Base-by-base conservation (phyloP, 2,329 filamentous ascomycete genomes). In the Lasiodiplodia sp. region DNA sequence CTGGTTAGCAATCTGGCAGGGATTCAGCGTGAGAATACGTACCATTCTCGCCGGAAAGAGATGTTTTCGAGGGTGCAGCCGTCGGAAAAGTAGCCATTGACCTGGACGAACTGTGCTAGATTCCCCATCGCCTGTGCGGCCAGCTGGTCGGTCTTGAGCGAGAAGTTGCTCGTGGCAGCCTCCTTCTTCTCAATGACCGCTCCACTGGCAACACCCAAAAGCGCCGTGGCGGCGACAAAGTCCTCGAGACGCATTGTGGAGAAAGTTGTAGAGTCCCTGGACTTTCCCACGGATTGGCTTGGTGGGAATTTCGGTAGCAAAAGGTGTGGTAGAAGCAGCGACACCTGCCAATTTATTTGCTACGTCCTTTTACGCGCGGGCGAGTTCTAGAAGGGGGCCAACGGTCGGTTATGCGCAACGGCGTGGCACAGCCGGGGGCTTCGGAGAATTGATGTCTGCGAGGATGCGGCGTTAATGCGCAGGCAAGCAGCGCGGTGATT, bases 41-140 rank as follows among this genome's bases (percentile, higher is more conserved):
- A 82, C 83, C 83, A 85, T 75, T 85, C 83, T 70, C 75, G 75
- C 58, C 83, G 76, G 4, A 83, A 73, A 3, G 75, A 73, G 1
- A 78, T 78, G 68, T 81, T 84, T 6, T 76, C 68, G 18, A 81
- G 68, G 0, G 75, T 81, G 70, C 81, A 83, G 25, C 70, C 73
- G 18, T 70, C 51, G 37, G 71, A 70, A 7, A 73, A 73, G 49
- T 73, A 73, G 11, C 76, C 76, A 40, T 76, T 70, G 2, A 57
- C 10, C 1, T 69, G 67, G 37, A 76, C 68, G 56, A 79, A 73
- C 10, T 73, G 57, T 6, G 74, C 77, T 14, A 81, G 72, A 49
- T 79, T 80, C n/a, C 75, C 56, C 12, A 79, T 67, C 6, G 75
- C 79, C 37, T 75, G 70, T 7, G 75, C 75, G 47, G 79, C 79